Evolutionary conservation across 257 asterid genomes (phyloP), one percentile per base, ranked within the genome.

Genomic region (Solanum chaucha): DNA sequence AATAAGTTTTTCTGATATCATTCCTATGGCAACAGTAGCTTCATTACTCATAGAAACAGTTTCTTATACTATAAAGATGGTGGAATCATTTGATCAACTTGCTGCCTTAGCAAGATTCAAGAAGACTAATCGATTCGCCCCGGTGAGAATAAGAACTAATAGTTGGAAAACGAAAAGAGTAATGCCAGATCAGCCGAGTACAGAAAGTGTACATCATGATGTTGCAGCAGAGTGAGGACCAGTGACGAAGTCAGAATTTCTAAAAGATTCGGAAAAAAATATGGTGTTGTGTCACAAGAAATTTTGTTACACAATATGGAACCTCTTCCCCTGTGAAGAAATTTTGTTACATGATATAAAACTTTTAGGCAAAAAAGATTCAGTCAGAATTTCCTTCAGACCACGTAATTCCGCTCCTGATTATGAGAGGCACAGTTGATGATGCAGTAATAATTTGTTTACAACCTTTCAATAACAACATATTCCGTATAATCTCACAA

Each of bases 21-120:
- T 91, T 24, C 92, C 91, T 0, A 91, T 87, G 7, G 87, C 89
- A 3, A 91, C 94, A 20, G 92, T 91, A 11, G 94, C 93, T 70
- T 91, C 96, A 26, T 44, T 94, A 58, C 90, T 92, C 28, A 87
- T 86, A 30, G 94, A 93, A 13, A 59, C 89, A 4, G 95, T 92
- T 20, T 88, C 91, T 10, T 90, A 91, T 90, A 90, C 93, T 1
- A 84, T 38, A 70, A 91, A 91, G 88, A 90, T 93, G 9, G 89
- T 91, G 4, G 95, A 92, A 12, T 83, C 90, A 5, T 95, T 92
- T 15, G 88, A 90, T 5, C 91, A 92, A 41, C 95, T 94, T 19
- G 91, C 91, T 22, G 74, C 92, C 24, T 26, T 87, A 87, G 92
- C 93, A 9, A 89, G 85, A 64, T 92, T 93, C 93, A 90, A 92